Conservation (phyloP, 2,329 filamentous ascomycete species). For the Pseudodiploospora longispora region DNA sequence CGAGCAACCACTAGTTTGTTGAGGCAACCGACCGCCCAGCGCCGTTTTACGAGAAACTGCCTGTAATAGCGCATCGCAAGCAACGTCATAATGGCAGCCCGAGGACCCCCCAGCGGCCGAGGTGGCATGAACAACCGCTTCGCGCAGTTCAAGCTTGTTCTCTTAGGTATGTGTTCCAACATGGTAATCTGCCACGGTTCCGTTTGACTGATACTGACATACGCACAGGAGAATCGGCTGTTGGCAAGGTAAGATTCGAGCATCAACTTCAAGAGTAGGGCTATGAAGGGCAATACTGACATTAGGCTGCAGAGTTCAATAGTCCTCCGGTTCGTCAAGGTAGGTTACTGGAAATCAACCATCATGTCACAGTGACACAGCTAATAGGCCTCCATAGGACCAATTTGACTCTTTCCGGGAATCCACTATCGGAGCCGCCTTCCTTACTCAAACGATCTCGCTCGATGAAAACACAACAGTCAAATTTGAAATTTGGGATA, state of each 20-base stretch:
- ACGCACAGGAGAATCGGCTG: conserved; percentile 81
- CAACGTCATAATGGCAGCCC: conserved; percentile 65
- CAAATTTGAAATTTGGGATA: conserved; percentile 99
- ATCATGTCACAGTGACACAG: conserved; percentile 2
- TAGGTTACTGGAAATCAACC: conserved; percentile 30
- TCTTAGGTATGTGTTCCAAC: conserved; percentile 62
- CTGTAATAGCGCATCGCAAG: conserved; percentile 15
- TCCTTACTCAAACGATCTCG: conserved; percentile 97
- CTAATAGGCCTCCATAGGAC: conserved; percentile 50
- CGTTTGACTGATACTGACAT: conserved; percentile 6
- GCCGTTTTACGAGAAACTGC: conserved; percentile 1
- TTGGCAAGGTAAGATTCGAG: conserved; percentile 71
- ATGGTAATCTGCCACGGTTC: conserved; percentile 7
- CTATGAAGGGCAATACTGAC: not conserved
- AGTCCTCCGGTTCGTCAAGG: conserved; percentile 97
- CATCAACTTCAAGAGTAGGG: not conserved
- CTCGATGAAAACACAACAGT: conserved; percentile 97
- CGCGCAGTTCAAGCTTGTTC: conserved; percentile 97
- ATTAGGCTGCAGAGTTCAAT: conserved; percentile 68
- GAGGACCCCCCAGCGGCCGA: conserved; percentile 57
- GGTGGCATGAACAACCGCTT: conserved; percentile 73
- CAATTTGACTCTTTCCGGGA: conserved; percentile 98
- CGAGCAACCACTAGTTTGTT: too few relatives aligned
- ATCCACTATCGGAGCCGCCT: conserved; percentile 96
- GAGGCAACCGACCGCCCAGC: too few relatives aligned